Evolutionary conservation across 2,329 filamentous ascomycete genomes (phyloP), one percentile per base, ranked within the genome.

Genomic region (Pseudocercospora eumusae): DNA sequence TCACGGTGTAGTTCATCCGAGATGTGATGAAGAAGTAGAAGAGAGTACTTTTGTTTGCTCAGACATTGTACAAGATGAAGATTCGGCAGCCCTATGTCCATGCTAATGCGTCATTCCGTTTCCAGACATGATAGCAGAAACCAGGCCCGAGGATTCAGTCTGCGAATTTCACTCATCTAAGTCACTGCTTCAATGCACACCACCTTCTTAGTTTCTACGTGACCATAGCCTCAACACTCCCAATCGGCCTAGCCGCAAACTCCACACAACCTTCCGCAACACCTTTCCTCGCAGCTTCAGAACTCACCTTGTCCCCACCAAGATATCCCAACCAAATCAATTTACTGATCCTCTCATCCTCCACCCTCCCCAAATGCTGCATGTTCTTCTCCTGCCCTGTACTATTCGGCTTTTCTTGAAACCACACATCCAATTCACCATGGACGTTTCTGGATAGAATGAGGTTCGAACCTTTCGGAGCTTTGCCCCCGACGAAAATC

Each of bases 301-400:
- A 96, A 28, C 92, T 92, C 9, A 97, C 92, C 70, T 88, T 92
- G 75, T 86, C 89, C 0, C 95, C 95, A 4, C 86, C 91, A 31
- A 99, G 80, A 77, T 96, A 99, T 68, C 93, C 89, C 73, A 97
- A 78, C 93, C 93, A 98, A 21, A 98, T 79, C 63, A 93, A 79
- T 61, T 90, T 85, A 60, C 89, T 89, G 11, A 99, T 81, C 58
- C 93, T 82, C 79, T 95, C 90, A 72, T 98, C 95, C 0, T 76
- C 70, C 0, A 98, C 86, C 0, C 82, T 79, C 1, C 95, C 95
- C 68, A 98, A 75, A 74, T 75, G 83, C 75, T 80, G 81, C 76
- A 82, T 73, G 36, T 77, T 63, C 28, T 64, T 64, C 21, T 68
- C 64, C 40, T 62, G 73, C 42, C 79, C 76, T 1, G 2, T 18